Conservation (phyloP, 768 basidiomycete genomes). For the Pisolithus albus region DNA sequence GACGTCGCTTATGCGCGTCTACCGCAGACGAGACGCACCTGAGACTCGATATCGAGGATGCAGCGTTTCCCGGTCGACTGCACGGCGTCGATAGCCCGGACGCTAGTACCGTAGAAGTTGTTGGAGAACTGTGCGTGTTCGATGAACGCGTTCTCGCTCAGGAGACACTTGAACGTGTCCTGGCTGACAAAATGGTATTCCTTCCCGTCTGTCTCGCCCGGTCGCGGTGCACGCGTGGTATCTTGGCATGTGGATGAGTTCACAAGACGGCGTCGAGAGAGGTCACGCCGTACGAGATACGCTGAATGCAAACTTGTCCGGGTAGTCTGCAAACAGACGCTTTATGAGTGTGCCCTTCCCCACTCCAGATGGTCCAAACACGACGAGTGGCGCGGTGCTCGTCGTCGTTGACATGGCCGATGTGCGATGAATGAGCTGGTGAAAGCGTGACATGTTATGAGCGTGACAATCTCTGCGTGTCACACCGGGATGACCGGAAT, state of each 20-base stretch:
- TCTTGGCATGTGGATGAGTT: slow-evolving; percentile 43
- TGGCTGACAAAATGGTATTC: slow-evolving; percentile 81
- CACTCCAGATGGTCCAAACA: slow-evolving; percentile 89
- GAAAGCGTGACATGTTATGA: background rate
- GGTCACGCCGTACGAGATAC: slow-evolving; percentile 67
- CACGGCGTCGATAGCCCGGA: slow-evolving; percentile 66
- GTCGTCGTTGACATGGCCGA: slow-evolving; percentile 5
- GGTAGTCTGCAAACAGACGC: slow-evolving; percentile 73
- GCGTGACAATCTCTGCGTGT: background rate
- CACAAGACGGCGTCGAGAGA: slow-evolving; percentile 5
- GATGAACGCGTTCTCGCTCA: slow-evolving; percentile 72
- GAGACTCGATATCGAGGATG: slow-evolving; percentile 93
- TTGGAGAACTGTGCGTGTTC: slow-evolving; percentile 92
- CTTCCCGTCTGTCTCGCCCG: slow-evolving; percentile 74
- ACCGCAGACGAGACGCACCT: slow-evolving; percentile 47
- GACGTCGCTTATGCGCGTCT: background rate
- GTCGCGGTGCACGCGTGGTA: slow-evolving; percentile 80
- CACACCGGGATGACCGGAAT: background rate
- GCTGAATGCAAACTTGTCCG: slow-evolving; percentile 85
- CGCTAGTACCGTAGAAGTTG: slow-evolving; percentile 91
- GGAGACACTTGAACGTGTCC: slow-evolving; percentile 65
- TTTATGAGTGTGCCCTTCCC: slow-evolving; percentile 89
- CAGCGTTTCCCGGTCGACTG: slow-evolving; percentile 68
- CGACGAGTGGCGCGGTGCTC: slow-evolving; percentile 52
- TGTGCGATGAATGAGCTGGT: background rate